Base-by-base conservation (phyloP, 768 basidiomycete genomes). In the Phlebiopsis flavidoalba region DNA sequence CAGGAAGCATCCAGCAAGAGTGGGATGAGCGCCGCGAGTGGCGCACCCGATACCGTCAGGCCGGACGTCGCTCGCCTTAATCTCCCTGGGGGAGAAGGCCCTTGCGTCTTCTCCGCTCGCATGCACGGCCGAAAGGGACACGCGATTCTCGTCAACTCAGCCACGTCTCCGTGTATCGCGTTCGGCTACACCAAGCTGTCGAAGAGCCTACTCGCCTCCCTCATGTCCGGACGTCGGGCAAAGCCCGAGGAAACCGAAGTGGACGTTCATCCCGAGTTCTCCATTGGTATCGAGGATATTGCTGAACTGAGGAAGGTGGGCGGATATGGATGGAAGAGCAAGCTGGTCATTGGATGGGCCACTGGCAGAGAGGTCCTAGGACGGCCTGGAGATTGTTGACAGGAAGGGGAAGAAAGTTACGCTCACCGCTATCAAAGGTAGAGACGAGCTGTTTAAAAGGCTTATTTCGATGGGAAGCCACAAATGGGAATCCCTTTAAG, bases 261-360 rank as follows among this genome's bases (percentile, higher is more conserved):
- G 22, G 61, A 63, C 24, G n/a, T 67, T 14, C 47, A 64, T 7
- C 68, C 71, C 8, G 65, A 69, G 59, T 73, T 72, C 61, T 68
- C 69, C 21, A 63, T 76, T 21, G 65, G 68, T 37, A 52, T 77
- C 3, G 54, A 60, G 43, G 72, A 74, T 50, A 65, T 75, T 14
- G 60, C 57, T 10, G 67, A 68, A 58, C 51, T 75, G 53, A 58
- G 67, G 61, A 75, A 74, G 66, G 61, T 75, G 49, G 75, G 75
- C 37, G 75, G 75, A 37, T 70, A 74, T 47, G 75, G 75, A 45
- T 76, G 73, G 73, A 76, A 75, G 70, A 72, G 70, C n/a, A 71
- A 71, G 68, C 60, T 76, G 43, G 64, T 77, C 31, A 71, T 76
- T 22, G 74, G 74, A 22, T 75, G 70, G 69, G 71, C 69, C 45